Evolutionary conservation across 2,329 filamentous ascomycete genomes (phyloP).

Genomic region (Hortaea sp.): DNA sequence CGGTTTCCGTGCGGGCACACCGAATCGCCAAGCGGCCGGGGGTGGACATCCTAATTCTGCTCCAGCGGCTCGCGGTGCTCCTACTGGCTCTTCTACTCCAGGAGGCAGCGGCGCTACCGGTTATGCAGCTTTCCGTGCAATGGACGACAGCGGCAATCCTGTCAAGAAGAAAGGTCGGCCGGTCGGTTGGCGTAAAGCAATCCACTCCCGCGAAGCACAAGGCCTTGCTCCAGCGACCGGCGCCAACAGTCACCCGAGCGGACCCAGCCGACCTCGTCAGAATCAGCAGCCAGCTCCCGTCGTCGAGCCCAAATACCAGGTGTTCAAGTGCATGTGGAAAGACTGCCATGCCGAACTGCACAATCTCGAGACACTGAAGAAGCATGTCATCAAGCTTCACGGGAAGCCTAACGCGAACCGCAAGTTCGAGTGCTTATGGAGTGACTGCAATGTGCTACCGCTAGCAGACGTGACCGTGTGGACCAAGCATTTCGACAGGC

Average conservation of each 20-base stretch:
- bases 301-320: conserved; percentile 27
- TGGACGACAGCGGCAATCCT: conserved; percentile 23
- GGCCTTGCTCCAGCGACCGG: conserved; percentile 13
- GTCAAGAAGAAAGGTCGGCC: conserved; percentile 38
- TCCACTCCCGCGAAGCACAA: conserved; percentile 31
- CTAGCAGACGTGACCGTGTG: conserved; percentile 35
- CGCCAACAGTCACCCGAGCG: conserved; percentile 8
- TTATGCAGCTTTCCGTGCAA: conserved; percentile 33
- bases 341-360: conserved; percentile 49
- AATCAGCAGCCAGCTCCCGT: neutral
- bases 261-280: neutral
- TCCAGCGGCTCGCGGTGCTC: neutral
- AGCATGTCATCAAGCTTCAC: conserved; percentile 50
- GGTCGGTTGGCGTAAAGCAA: conserved; percentile 39
- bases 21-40: too few species aligned
- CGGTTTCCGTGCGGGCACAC: too few species aligned
- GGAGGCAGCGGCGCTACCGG: conserved; percentile 19
- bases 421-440: conserved; percentile 38
- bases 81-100: neutral
- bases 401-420: conserved; percentile 25
- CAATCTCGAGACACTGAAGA: conserved; percentile 49
- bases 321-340: conserved; percentile 50
- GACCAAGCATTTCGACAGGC: conserved; percentile 41
- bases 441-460: conserved; percentile 24
- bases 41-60: neutral